Evolutionary conservation across 345 rosid genomes (phyloP).

Genomic region (Melaleuca quinquenervia): DNA sequence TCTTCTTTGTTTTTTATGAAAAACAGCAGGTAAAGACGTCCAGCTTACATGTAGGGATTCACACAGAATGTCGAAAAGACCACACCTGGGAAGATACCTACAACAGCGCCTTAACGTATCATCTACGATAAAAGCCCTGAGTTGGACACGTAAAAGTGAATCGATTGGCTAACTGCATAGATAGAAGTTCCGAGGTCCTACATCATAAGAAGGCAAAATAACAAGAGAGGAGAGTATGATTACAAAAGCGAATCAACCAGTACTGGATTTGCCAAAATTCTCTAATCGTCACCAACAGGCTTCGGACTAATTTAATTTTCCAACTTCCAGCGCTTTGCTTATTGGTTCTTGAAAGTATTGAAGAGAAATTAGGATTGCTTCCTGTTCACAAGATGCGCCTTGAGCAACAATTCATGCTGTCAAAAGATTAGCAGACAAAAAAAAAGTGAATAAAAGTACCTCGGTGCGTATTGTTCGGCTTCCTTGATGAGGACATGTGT

Average conservation of each 20-base stretch:
- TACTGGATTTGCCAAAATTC: not conserved
- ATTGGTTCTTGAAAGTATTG: slow-evolving; percentile 86
- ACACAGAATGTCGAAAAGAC: not conserved
- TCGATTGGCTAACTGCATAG: not conserved
- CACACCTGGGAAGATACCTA: not conserved
- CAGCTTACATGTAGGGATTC: not conserved
- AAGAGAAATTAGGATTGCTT: slow-evolving; percentile 76
- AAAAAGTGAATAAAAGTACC: slow-evolving; percentile 20
- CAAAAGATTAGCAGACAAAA: not conserved
- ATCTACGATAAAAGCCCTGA: not conserved
- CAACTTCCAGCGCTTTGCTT: slow-evolving; percentile 31
- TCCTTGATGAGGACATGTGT: slow-evolving; percentile 88
- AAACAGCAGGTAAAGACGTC: not conserved
- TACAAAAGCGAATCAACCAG: not conserved
- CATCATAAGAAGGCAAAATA: not conserved
- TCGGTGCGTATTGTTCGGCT: slow-evolving; percentile 88
- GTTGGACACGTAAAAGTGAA: not conserved
- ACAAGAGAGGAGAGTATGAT: not conserved
- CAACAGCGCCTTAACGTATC: not conserved
- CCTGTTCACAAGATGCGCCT: slow-evolving; percentile 21
- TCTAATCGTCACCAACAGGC: not conserved
- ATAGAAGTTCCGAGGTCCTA: not conserved
- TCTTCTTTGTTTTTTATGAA: not conserved
- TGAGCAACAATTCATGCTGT: not conserved
- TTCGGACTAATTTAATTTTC: not conserved